phyloP scores from a whole-genome alignment of 345 rosid species.

The Turritis glabra region DNA sequence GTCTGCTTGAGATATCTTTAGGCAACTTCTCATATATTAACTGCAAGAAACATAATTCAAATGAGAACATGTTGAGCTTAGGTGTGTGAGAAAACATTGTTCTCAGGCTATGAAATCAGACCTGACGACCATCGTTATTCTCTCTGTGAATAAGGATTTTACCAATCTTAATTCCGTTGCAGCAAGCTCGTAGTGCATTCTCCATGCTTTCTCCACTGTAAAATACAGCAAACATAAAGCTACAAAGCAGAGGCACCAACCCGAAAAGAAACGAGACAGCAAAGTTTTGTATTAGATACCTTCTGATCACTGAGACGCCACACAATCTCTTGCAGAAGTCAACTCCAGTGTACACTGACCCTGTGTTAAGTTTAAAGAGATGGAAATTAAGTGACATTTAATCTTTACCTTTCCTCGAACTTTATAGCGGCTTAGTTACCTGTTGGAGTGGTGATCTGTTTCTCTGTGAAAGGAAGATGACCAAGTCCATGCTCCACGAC shows the following conservation, averaged over 20 bases:
- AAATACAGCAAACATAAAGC: not conserved
- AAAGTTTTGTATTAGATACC: constrained; percentile 41
- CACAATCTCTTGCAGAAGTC: constrained; percentile 81
- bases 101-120: constrained; percentile 7
- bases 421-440: constrained; percentile 29
- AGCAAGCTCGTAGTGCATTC: constrained; percentile 90
- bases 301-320: constrained; percentile 83
- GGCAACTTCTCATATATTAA: constrained; percentile 93
- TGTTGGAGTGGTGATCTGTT: constrained; percentile 85
- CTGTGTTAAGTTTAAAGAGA: constrained; percentile 46
- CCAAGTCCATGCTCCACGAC: constrained; percentile 99
- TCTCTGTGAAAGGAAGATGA: constrained; percentile 92
- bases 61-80: not conserved
- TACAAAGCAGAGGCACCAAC: not conserved
- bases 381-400: not conserved
- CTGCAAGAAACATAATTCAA: constrained; percentile 45
- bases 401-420: not conserved
- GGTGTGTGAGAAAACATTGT: not conserved
- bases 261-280: not conserved
- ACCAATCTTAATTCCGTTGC: constrained; percentile 90
- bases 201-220: constrained; percentile 97
- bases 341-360: constrained; percentile 84
- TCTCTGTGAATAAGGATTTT: constrained; percentile 85
- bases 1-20: constrained; percentile 76
- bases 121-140: constrained; percentile 76